Evolutionary conservation across 768 basidiomycete species (phyloP), one percentile per base, ranked within the genome.

Genomic region (Kwoniella dejecticola): DNA sequence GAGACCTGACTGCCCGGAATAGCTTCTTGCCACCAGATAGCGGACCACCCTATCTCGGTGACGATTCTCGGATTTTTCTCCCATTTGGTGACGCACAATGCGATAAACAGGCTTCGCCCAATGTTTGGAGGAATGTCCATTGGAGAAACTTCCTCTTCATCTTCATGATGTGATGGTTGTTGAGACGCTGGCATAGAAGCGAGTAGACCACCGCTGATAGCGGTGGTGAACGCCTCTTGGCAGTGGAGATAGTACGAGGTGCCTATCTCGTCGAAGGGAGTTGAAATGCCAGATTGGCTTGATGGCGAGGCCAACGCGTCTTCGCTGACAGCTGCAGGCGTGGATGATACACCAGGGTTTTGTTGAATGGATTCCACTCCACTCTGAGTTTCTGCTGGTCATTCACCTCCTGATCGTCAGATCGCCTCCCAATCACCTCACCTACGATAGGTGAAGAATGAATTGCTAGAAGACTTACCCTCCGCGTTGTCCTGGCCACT

Each of bases 1-100:
- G 13, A 30, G n/a, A 19, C 30, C 57, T 59, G 52, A 19, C 12
- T 21, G 10, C 24, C 52, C 3, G 31, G 27, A 31, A 63, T 12
- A 15, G 38, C 56, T 46, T 66, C 42, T 36, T 78, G 72, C 63
- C 68, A 76, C 71, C 69, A 76, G 10, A 58, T 60, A 2, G 70
- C 72, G 11, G 72, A 65, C 69, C 69, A 78, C 6, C 77, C 75
- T 4, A 75, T 67, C 36, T 76, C 75, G 11, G 72, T 49, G 1
- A 77, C 62, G 11, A 68, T 52, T 13, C 55, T 63, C 6, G 62
- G 60, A 30, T 76, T 72, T 38, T 58, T 60, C 38, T 75, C 77
- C 73, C 73, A 76, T 0, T 55, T 71, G 6, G 67, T 67, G 10
- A 76, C 45, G 41, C 67, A 46, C 27, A 78, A 62, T 0, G 73